Evolutionary conservation across 768 basidiomycete genomes (phyloP).

Genomic region (Tricholoma furcatifolium): DNA sequence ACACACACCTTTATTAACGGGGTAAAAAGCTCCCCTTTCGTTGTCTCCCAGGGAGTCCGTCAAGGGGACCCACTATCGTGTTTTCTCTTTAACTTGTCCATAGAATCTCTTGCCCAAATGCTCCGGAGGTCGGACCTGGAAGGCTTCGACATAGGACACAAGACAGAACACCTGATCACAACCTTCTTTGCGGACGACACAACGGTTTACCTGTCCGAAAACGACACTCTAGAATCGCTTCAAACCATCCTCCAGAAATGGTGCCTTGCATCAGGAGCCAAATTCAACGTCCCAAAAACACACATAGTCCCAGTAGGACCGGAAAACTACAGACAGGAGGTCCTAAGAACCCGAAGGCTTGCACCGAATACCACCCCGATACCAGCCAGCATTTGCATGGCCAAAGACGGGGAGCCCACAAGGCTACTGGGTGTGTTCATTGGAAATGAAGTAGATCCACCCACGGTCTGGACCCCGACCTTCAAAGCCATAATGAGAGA

Average conservation of each 20-base stretch:
- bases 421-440: slow-evolving; percentile 30
- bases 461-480: slow-evolving; percentile 22
- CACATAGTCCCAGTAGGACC: slow-evolving; percentile 34
- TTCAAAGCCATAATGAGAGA: slow-evolving; percentile 24
- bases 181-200: slow-evolving; percentile 37
- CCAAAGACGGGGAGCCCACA: slow-evolving; percentile 22
- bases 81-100: slow-evolving; percentile 37
- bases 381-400: slow-evolving; percentile 23
- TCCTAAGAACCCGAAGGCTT: slow-evolving; percentile 11
- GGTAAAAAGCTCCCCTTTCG: too few species aligned
- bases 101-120: slow-evolving; percentile 34
- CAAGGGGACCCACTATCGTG: slow-evolving; percentile 42
- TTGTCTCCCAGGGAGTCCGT: slow-evolving; percentile 5
- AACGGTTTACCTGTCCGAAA: too few species aligned
- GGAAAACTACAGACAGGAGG: slow-evolving; percentile 13
- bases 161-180: slow-evolving; percentile 33
- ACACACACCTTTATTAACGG: slow-evolving; percentile 10
- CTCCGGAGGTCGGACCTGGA: slow-evolving; percentile 27
- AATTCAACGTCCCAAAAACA: too few species aligned
- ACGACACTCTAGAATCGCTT: slow-evolving; percentile 29
- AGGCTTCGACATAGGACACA: slow-evolving; percentile 21
- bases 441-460: slow-evolving; percentile 25
- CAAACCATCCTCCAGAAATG: slow-evolving; percentile 31
- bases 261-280: too few species aligned
- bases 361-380: slow-evolving; percentile 4